Evolutionary conservation across 768 basidiomycete genomes (phyloP).

Genomic region (Trametes punicea): DNA sequence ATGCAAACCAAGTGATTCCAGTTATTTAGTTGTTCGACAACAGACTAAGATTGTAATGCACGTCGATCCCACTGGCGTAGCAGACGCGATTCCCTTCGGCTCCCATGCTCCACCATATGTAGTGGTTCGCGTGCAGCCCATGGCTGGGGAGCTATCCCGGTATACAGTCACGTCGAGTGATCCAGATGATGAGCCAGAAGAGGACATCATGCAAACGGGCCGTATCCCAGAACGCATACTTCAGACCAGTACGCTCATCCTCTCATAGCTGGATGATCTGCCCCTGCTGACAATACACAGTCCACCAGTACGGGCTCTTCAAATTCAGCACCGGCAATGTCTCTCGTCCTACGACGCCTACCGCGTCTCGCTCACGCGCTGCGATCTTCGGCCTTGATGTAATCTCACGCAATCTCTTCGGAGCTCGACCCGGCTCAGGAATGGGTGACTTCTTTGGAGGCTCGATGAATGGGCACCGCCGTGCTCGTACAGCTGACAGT

Average conservation of each 20-base stretch:
- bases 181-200: slow-evolving; percentile 68
- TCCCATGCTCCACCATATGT: slow-evolving; percentile 68
- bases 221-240: slow-evolving; percentile 73
- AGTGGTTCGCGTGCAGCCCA: slow-evolving; percentile 77
- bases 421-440: slow-evolving; percentile 59
- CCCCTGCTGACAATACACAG: slow-evolving; percentile 35
- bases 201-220: slow-evolving; percentile 78
- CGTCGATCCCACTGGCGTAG: slow-evolving; percentile 71
- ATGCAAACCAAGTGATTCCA: too few species aligned
- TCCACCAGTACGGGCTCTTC: slow-evolving; percentile 87
- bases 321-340: slow-evolving; percentile 77
- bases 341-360: slow-evolving; percentile 84
- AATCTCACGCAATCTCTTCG: slow-evolving; percentile 87
- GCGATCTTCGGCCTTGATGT: slow-evolving; percentile 89
- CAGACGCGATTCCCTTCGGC: slow-evolving; percentile 77
- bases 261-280: neutral
- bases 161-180: slow-evolving; percentile 75
- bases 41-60: slow-evolving; percentile 89
- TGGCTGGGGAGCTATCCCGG: slow-evolving; percentile 79
- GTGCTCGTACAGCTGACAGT: slow-evolving; percentile 62
- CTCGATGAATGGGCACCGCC: slow-evolving; percentile 63
- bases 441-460: slow-evolving; percentile 77
- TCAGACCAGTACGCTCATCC: slow-evolving; percentile 61
- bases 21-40: too few species aligned
- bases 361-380: slow-evolving; percentile 63